Base-by-base conservation (phyloP, 2,329 filamentous ascomycete species). In the Cercospora nicotianae region DNA sequence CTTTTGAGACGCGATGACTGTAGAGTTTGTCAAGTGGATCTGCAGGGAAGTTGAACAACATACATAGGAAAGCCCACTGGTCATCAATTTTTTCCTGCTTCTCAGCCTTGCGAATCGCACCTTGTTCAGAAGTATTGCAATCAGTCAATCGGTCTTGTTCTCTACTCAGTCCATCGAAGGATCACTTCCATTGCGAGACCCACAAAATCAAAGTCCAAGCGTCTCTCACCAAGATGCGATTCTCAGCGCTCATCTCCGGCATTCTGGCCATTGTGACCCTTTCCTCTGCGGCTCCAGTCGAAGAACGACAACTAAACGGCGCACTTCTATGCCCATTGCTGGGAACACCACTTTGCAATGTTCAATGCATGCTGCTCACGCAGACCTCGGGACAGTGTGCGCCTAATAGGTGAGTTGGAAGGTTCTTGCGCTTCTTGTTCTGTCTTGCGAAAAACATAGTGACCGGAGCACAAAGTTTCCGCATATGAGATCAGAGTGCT, bases 311-410 rank as follows among this genome's bases (percentile, higher is more conserved):
- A 59, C 63, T 69, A 31, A 67, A 69, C 13, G 60, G 60, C 16
- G 62, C 63, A 10, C 68, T 69, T 23, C 60, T 69, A 5, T 69
- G 68, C 30, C 68, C 68, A 5, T 31, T 66, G 16, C 59, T 65
- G 1, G 68, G 68, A 26, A 67, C 65, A 57, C 62, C 58, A 16
- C 65, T 65, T 2, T 69, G 68, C 51, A 48, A 28, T n/a, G 20
- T 55, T 23, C 65, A 67, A 59, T 69, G 68, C 36, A 26, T 51
- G 30, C 45, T 69, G 1, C 3, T 65, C 3, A 67, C 68, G 3
- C 51, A 33, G 26, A 45, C 68, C n/a, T 31, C 31, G 36, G 68
- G 68, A 33, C 68, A 69, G 39, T 69, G 68, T 39, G 65, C 68
- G n/a, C 68, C 68, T 1, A 65, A 65, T 20, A 28, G 64, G 68